Conservation (phyloP, 1,284 basidiomycete species). For the Sporisorium exsertum region DNA sequence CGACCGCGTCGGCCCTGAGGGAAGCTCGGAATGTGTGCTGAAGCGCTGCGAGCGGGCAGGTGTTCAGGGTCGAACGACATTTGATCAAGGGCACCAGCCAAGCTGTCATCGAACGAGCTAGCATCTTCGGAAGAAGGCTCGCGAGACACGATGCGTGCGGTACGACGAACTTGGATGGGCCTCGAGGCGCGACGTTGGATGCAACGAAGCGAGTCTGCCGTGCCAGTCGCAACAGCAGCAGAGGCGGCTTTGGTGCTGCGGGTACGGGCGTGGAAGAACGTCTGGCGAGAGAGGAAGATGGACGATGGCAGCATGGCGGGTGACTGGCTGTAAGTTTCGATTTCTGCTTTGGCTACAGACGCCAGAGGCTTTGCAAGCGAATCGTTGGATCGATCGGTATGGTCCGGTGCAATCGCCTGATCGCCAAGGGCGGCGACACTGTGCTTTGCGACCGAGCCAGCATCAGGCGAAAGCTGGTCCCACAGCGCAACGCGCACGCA, state of each 20-base stretch:
- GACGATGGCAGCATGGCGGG: slow-evolving; percentile 39
- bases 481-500: slow-evolving; percentile 33
- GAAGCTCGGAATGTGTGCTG: slow-evolving; percentile 44
- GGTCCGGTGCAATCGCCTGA: background rate
- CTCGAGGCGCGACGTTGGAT: slow-evolving; percentile 22
- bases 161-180: slow-evolving; percentile 37
- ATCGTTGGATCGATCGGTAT: slow-evolving; percentile 3
- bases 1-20: slow-evolving; percentile 46
- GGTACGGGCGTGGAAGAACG: slow-evolving; percentile 36
- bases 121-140: slow-evolving; percentile 18
- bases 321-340: slow-evolving; percentile 52
- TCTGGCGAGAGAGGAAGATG: slow-evolving; percentile 47
- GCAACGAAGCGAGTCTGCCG: slow-evolving; percentile 8
- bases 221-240: background rate
- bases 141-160: slow-evolving; percentile 31
- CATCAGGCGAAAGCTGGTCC: slow-evolving; percentile 27
- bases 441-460: slow-evolving; percentile 15
- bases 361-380: slow-evolving; percentile 3
- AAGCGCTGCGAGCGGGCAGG: slow-evolving; percentile 24
- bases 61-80: slow-evolving; percentile 29
- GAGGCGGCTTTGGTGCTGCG: slow-evolving; percentile 5
- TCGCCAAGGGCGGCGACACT: slow-evolving; percentile 9
- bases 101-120: slow-evolving; percentile 32
- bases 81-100: slow-evolving; percentile 37
- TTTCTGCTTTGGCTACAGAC: slow-evolving; percentile 43